A percentile compares a stretch with the other conserved stretches of the same genome.
Evolutionary conservation across 2,329 filamentous ascomycete genomes (phyloP).

Genomic region (Aciculosporium take): DNA sequence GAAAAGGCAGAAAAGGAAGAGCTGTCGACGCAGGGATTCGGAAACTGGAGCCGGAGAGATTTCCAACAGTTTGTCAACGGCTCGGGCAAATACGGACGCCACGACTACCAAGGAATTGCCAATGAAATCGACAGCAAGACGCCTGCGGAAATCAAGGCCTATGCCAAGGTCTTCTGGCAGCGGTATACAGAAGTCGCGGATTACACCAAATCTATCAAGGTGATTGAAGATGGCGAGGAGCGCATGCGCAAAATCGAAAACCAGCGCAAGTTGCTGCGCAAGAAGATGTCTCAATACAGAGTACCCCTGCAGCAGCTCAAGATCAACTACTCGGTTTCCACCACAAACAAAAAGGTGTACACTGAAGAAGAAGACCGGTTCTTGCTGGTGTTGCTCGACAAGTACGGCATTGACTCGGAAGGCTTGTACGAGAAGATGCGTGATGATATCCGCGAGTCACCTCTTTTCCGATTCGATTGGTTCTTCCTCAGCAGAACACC

Average conservation of each 20-base stretch:
- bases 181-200: slow-evolving; percentile 83
- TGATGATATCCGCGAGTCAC: slow-evolving; percentile 91
- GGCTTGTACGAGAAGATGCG: slow-evolving; percentile 84
- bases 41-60: slow-evolving; percentile 90
- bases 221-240: slow-evolving; percentile 88
- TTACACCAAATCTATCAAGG: slow-evolving; percentile 73
- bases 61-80: slow-evolving; percentile 98
- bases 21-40: slow-evolving; percentile 74
- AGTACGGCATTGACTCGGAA: slow-evolving; percentile 82
- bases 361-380: slow-evolving; percentile 97
- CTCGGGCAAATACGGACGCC: slow-evolving; percentile 80
- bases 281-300: slow-evolving; percentile 95
- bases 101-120: slow-evolving; percentile 72
- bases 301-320: slow-evolving; percentile 95
- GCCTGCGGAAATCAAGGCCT: slow-evolving; percentile 70
- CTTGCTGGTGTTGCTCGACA: slow-evolving; percentile 82
- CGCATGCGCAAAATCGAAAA: slow-evolving; percentile 78
- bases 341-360: slow-evolving; percentile 99
- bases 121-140: slow-evolving; percentile 86
- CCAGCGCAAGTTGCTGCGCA: slow-evolving; percentile 81
- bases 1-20: slow-evolving; percentile 77
- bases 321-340: slow-evolving; percentile 97
- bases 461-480: slow-evolving; percentile 97
- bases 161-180: slow-evolving; percentile 93
- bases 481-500: slow-evolving; percentile 95